Percentiles rank a stretch among this genome's conserved stretches.
phyloP scores from a whole-genome alignment of 2,329 filamentous ascomycete genomes.

The Aspergillus luchuensis region DNA sequence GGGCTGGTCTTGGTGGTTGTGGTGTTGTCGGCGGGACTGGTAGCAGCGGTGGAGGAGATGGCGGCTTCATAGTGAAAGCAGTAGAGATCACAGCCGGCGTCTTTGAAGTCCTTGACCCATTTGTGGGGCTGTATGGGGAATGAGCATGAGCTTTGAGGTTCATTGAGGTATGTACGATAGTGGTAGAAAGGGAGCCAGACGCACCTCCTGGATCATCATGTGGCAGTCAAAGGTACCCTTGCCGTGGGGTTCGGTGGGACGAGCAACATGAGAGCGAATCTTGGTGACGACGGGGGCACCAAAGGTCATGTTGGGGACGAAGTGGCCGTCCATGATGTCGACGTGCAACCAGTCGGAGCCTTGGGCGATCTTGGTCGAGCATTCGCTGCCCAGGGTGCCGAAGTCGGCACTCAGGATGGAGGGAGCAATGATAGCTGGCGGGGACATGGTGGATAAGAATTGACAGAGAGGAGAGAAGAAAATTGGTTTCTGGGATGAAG shows the following conservation, averaged over 20 bases:
- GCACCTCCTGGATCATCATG: conserved; percentile 99
- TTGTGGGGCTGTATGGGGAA: conserved; percentile 74
- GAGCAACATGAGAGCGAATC: conserved; percentile 82
- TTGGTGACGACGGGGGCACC: conserved; percentile 93
- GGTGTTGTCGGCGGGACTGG: conserved; percentile 69
- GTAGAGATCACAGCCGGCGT: conserved; percentile 95
- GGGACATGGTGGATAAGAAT: conserved; percentile 65
- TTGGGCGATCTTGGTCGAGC: conserved; percentile 78
- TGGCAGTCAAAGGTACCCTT: conserved; percentile 98
- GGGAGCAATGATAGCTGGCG: conserved; percentile 90
- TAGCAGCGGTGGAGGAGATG: conserved; percentile 76
- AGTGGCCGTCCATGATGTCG: conserved; percentile 98
- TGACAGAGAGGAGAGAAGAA: background rate
- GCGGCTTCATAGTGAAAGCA: conserved; percentile 99
- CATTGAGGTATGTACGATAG: background rate
- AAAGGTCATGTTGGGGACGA: conserved; percentile 98
- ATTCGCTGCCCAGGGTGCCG: conserved; percentile 81
- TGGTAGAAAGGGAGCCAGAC: conserved; percentile 15
- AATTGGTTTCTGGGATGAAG: background rate
- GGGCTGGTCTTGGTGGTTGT: conserved; percentile 74
- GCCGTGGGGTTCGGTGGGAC: conserved; percentile 68
- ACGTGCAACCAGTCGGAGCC: conserved; percentile 93
- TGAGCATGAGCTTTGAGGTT: background rate
- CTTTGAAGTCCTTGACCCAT: conserved; percentile 95
- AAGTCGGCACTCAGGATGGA: conserved; percentile 99